Evolutionary conservation across 2,329 filamentous ascomycete species (phyloP), one percentile per base, ranked within the genome.

Genomic region (Sporothrix protearum): DNA sequence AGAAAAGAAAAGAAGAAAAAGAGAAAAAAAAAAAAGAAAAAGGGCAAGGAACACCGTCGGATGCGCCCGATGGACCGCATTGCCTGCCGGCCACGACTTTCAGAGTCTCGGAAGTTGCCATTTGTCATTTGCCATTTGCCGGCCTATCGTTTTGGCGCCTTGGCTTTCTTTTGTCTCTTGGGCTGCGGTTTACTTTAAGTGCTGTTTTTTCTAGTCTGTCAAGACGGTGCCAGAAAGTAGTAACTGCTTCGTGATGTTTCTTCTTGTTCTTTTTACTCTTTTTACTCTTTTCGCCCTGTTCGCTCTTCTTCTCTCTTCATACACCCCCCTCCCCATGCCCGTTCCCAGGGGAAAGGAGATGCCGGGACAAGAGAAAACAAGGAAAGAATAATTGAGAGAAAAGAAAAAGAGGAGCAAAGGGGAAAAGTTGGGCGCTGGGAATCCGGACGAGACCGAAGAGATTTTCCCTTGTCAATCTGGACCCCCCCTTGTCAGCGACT

Each of bases 151-250:
- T 57, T 33, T 33, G 28, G 19, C 53, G 53, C 53, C 53, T 57
- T 57, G 53, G 28, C 53, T 47, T 47, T 47, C 19, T 19, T 19
- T 47, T 47, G 9, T 3, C 19, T 47, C n/a, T n/a, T n/a, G n/a
- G n/a, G n/a, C n/a, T n/a, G n/a, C 42, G 42, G 42, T 6, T 12
- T 47, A 14, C 42, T 47, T 53, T n/a, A n/a, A n/a, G n/a, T n/a
- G n/a, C n/a, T 28, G 22, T 51, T 36, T 8, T 25, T 53, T 7
- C 5, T 53, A n/a, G 49, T 22, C 25, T 10, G 42, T 64, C 3
- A 42, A n/a, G 25, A 49, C 63, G 63, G 47, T 53, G 66, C 30
- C 49, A 55, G 30, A 66, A 68, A 42, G 49, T n/a, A 49, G 66
- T 33, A 51, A 68, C 42, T 39, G 47, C 49, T 68, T 55, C 49